Conservation (phyloP, 2,329 filamentous ascomycete genomes). For the Colletotrichum orbiculare region DNA sequence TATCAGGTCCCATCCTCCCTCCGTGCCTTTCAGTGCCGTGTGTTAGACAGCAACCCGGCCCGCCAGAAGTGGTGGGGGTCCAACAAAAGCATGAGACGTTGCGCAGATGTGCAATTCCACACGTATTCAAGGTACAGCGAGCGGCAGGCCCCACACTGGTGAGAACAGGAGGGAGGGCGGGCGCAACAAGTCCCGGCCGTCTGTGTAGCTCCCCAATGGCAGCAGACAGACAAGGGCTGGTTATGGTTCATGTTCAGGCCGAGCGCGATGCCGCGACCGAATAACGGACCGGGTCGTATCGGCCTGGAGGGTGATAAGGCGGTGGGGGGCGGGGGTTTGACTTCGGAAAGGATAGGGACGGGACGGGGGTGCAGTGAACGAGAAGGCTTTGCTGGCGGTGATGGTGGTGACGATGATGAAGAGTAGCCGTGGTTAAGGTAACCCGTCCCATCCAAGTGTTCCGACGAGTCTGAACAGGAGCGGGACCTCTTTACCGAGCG, state of each 20-base stretch:
- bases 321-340: constrained; percentile 27
- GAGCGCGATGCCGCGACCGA: constrained; percentile 30
- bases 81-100: constrained; percentile 32
- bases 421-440: constrained; percentile 25
- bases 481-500: too few species aligned
- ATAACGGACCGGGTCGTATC: constrained; percentile 32
- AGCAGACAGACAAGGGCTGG: constrained; percentile 1
- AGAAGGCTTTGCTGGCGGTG: neutral
- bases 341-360: constrained; percentile 37
- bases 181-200: too few species aligned
- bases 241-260: constrained; percentile 16
- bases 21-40: constrained; percentile 24
- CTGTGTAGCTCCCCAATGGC: neutral
- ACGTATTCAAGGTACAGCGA: neutral
- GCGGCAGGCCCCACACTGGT: too few species aligned
- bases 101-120: constrained; percentile 29
- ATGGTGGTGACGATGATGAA: neutral
- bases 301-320: constrained; percentile 19
- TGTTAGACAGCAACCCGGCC: constrained; percentile 26
- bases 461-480: too few species aligned
- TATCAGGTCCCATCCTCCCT: constrained; percentile 16
- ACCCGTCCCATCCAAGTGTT: neutral
- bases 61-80: constrained; percentile 32
- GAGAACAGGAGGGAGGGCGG: too few species aligned
- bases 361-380: neutral